Percentiles rank a stretch among this genome's conserved stretches.
phyloP scores from a whole-genome alignment of 2,329 filamentous ascomycete species.

The Ophiocordyceps camponoti-saundersi region DNA sequence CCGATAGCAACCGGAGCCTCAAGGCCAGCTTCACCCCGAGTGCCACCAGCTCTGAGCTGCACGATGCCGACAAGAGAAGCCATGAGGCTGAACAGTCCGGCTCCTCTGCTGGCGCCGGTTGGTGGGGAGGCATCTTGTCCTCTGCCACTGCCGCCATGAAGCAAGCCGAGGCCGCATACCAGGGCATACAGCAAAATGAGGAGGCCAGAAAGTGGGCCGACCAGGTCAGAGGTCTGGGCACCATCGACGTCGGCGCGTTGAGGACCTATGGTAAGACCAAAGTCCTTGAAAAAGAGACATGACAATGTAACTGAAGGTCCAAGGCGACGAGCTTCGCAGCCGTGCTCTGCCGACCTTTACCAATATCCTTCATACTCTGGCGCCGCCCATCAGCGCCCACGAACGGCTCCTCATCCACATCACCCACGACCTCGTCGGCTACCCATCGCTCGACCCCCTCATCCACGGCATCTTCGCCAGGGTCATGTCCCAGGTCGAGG shows the following conservation, averaged over 20 bases:
- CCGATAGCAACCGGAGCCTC: constrained; percentile 56
- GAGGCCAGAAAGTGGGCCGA: constrained; percentile 94
- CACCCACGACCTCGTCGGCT: constrained; percentile 86
- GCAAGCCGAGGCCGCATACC: constrained; percentile 82
- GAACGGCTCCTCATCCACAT: constrained; percentile 95
- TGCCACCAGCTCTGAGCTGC: constrained; percentile 43
- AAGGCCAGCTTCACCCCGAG: constrained; percentile 57
- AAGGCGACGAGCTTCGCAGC: constrained; percentile 76
- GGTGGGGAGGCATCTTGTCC: constrained; percentile 78
- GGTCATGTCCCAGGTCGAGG: constrained; percentile 98
- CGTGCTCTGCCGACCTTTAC: constrained; percentile 89
- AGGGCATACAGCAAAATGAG: constrained; percentile 90
- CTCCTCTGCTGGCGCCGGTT: constrained; percentile 44
- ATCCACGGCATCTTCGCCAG: constrained; percentile 84
- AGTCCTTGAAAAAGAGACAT: too few species aligned
- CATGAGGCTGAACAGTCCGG: constrained; percentile 23
- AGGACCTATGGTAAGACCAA: constrained; percentile 22
- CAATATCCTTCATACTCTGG: constrained; percentile 84
- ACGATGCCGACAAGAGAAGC: constrained; percentile 37
- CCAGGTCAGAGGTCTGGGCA: constrained; percentile 54
- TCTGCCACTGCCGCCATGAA: constrained; percentile 77
- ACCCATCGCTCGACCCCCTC: constrained; percentile 83
- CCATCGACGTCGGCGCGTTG: constrained; percentile 57
- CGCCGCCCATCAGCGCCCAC: constrained; percentile 90
- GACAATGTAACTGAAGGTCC: too few species aligned